These are phyloP conservation scores for Chimonanthus praecox DNA, from an alignment of 164 flowering plant genomes.

Conservation along the genomic window DNA sequence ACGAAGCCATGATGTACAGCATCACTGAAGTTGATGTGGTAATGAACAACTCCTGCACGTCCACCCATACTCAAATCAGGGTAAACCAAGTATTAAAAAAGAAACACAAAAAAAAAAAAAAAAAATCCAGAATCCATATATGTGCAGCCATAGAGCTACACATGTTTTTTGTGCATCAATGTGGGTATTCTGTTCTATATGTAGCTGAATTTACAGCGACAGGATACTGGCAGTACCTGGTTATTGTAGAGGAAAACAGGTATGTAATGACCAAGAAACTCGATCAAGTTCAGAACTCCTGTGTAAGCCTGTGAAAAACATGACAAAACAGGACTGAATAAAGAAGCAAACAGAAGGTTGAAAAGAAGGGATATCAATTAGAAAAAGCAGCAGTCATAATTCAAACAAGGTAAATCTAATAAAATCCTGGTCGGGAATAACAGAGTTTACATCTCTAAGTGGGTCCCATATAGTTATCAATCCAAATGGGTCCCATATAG, in stretches of 20 bases:
- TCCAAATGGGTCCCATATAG: too few species aligned
- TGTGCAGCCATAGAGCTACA: background rate
- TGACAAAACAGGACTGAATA: background rate
- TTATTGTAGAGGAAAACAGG: slow-evolving; percentile 78
- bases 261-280: slow-evolving; percentile 43
- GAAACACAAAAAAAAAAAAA: too few species aligned
- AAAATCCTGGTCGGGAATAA: too few species aligned
- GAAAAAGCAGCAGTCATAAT: background rate
- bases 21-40: slow-evolving; percentile 48
- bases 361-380: background rate
- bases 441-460: too few species aligned
- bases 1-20: slow-evolving; percentile 62
- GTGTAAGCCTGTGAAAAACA: slow-evolving; percentile 66
- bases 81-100: background rate
- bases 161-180: background rate
- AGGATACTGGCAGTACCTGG: slow-evolving; percentile 50
- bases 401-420: too few species aligned
- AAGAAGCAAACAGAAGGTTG: background rate
- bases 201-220: background rate
- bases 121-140: background rate
- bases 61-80: background rate
- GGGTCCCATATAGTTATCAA: too few species aligned
- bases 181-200: background rate
- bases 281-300: slow-evolving; percentile 63
- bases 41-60: slow-evolving; percentile 65